Base-by-base conservation (phyloP, 2,329 filamentous ascomycete genomes). In the Sporothrix humicola region DNA sequence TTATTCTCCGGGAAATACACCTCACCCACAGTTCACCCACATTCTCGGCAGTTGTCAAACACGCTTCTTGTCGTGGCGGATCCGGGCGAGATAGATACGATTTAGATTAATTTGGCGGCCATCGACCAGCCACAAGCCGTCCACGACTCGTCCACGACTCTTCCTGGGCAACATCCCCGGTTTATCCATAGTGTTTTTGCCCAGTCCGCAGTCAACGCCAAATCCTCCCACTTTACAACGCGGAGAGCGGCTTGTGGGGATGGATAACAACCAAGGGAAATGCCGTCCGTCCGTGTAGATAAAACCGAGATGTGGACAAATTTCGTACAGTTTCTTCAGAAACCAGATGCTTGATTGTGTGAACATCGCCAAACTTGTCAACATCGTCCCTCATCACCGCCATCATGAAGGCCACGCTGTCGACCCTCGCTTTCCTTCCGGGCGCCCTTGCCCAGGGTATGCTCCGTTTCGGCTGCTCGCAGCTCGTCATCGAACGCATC, bases 401-500 rank as follows among this genome's bases (percentile, higher is more conserved):
- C 15, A 44, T 52, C 63, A 73, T 68, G 72, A 69, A 61, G 50
- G 31, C 59, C 42, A 37, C 63, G 1, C 12, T 69, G 15, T 61
- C 63, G 10, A 65, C 50, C 20, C 52, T 42, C 15, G 48, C 68
- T 7, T 52, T 73, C 9, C 20, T 50, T 5, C 63, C 52, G 13
- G 44, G 66, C 2, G 69, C 69, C 37, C 42, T 61, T 17, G 69
- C 75, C 54, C 75, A 77, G 71, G 77, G 77, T 48, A 76, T 76
- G 20, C 77, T 80, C 26, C 79, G 79, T 6, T 80, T 80, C 73
- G 61, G 78, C 68, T 80, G 79, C 73, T 78, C 79, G 9, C 79
- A 79, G 46, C 76, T 79, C 2, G 77, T 77, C 59, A 77, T 80
- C 52, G 75, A 77, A 12, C 78, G 79, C 1, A 76, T 80, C 20